Conservation (phyloP, 306 rosid species). For the Quercus dentata region DNA sequence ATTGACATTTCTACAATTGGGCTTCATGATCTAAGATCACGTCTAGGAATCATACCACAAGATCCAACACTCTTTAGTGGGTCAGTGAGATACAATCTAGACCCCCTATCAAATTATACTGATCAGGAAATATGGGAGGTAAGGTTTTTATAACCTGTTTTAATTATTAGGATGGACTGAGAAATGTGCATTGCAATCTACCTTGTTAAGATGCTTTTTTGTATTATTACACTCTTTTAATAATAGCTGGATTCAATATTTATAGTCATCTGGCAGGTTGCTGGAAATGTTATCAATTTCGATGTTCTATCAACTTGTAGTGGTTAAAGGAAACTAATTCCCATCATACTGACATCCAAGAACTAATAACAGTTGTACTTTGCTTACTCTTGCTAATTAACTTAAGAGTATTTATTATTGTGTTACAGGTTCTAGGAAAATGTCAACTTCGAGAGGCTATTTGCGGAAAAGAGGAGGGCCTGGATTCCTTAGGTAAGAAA, state of each 20-base stretch:
- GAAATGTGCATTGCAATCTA: neutral
- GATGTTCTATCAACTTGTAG: no score
- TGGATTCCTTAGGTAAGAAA: slow-evolving; percentile 26
- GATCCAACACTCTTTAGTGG: slow-evolving; percentile 34
- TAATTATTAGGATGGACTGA: neutral
- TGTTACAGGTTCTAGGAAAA: slow-evolving; percentile 22
- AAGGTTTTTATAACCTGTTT: neutral
- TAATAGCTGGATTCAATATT: neutral
- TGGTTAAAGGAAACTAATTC: no score
- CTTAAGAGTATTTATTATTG: neutral
- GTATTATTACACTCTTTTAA: neutral
- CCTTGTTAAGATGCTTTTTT: neutral
- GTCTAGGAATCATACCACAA: slow-evolving; percentile 34
- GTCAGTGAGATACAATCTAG: slow-evolving; percentile 33
- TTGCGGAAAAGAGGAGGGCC: slow-evolving; percentile 15
- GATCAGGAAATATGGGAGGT: slow-evolving; percentile 33
- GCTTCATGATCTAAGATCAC: slow-evolving; percentile 29
- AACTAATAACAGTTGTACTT: neutral
- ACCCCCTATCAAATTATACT: slow-evolving; percentile 24
- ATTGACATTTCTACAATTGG: slow-evolving; percentile 27
- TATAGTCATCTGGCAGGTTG: neutral
- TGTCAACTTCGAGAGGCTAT: slow-evolving; percentile 27
- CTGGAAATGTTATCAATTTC: no score
- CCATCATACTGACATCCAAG: no score
- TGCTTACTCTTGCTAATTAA: neutral